Percentiles rank a stretch among this genome's conserved stretches.
Evolutionary conservation across 1,139 yeast species (phyloP).

Genomic region (Arxiozyma slooffiae): DNA sequence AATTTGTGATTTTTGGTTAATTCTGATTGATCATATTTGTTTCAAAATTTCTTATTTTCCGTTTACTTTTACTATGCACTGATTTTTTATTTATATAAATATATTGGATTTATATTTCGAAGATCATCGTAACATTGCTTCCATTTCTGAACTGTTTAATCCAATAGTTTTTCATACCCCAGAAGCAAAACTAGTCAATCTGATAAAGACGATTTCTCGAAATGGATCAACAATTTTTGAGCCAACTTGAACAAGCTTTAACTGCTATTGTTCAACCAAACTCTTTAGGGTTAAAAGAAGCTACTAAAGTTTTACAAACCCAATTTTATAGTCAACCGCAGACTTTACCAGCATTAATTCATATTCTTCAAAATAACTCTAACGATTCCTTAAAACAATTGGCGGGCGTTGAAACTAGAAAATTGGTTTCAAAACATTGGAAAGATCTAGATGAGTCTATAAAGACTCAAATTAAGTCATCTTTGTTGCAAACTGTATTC

Average conservation of each 20-base stretch:
- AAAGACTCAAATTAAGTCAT: slow-evolving; percentile 53
- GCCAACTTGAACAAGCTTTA: slow-evolving; percentile 69
- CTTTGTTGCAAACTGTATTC: slow-evolving; percentile 63
- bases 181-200: not conserved
- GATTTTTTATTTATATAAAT: not conserved
- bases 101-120: not conserved
- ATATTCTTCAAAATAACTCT: slow-evolving; percentile 52
- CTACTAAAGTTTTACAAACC: slow-evolving; percentile 63
- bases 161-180: not conserved
- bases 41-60: not conserved
- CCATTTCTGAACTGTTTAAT: not conserved
- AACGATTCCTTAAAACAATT: slow-evolving; percentile 47
- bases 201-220: not conserved
- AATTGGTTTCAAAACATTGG: slow-evolving; percentile 71
- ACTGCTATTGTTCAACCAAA: slow-evolving; percentile 68
- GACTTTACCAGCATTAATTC: slow-evolving; percentile 74
- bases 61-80: not conserved
- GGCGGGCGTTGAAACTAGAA: slow-evolving; percentile 93
- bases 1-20: not conserved
- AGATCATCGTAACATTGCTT: not conserved
- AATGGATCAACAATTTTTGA: slow-evolving; percentile 64
- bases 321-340: slow-evolving; percentile 65
- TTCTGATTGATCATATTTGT: not conserved
- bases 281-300: slow-evolving; percentile 69
- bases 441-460: slow-evolving; percentile 42